phyloP scores from a whole-genome alignment of 2,329 filamentous ascomycete genomes.

The Penicillium sclerotigenum region DNA sequence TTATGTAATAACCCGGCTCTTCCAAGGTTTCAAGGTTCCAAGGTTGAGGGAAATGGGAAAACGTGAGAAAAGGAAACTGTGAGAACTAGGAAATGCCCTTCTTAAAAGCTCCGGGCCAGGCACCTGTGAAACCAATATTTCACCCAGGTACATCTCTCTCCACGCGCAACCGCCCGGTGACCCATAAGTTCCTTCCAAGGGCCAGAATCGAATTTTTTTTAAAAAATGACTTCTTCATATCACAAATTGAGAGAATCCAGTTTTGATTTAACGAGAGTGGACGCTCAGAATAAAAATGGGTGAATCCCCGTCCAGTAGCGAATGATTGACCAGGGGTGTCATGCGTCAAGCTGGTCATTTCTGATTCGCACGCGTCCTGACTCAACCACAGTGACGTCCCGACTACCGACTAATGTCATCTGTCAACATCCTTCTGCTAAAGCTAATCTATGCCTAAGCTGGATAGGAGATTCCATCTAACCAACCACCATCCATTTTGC shows the following conservation, averaged over 20 bases:
- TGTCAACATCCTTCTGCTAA: not conserved
- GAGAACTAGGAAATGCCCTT: not conserved
- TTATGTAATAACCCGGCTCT: not conserved
- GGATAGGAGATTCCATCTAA: not conserved
- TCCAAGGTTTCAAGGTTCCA: no score
- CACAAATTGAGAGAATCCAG: conserved; percentile 6
- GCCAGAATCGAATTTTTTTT: no score
- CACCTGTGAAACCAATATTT: conserved; percentile 19
- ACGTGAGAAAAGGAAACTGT: not conserved
- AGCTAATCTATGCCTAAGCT: not conserved
- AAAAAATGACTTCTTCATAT: not conserved
- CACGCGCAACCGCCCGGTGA: conserved; percentile 24
- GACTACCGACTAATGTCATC: conserved; percentile 5
- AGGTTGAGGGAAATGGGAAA: not conserved
- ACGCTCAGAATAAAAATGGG: conserved; percentile 3
- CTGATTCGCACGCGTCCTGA: conserved; percentile 20
- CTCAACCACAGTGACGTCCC: conserved; percentile 8
- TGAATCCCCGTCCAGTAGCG: conserved; percentile 14
- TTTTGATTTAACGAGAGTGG: not conserved
- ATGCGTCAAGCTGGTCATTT: conserved; percentile 19
- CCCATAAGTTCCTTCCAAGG: conserved; percentile 19
- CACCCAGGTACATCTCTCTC: conserved; percentile 8
- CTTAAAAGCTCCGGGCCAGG: conserved; percentile 13
- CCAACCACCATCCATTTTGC: not conserved
- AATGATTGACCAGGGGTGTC: conserved; percentile 19